Evolutionary conservation across 176 grass and related monocot species (phyloP), one percentile per base, ranked within the genome.

Genomic region (Ampelocalamus luodianensis): DNA sequence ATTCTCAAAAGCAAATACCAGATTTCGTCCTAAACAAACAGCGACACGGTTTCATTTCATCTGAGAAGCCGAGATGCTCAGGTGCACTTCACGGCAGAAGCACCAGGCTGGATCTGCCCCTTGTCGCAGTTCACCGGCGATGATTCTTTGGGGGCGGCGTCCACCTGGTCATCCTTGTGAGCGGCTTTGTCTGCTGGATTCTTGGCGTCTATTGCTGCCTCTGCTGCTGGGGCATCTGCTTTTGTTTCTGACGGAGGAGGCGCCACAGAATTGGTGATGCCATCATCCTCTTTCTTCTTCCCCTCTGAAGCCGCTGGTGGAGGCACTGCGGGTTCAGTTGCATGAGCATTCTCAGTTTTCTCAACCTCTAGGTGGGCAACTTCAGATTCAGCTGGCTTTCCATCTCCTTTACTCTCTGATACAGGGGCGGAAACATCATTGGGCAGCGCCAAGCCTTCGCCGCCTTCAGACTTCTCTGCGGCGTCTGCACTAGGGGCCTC

Each of bases 1-100:
- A 70, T 82, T 65, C 12, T 77, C 65, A 85, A 86, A 86, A 90
- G 78, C 83, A 90, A 90, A 90, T 76, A 61, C 40, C 9, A 27
- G 20, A 80, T n/a, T 69, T 51, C 56, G 46, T 84, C 75, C 81
- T 89, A 73, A 73, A 55, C 55, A 88, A 12, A 63, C 4, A 24
- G 24, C 65, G 79, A 32, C 22, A 36, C 9, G 17, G 22, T n/a
- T 38, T 51, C 46, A 8, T 39, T 39, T 60, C 32, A 20, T 55
- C 37, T 15, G 58, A 14, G 12, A 1, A 53, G 16, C 20, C 8
- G 43, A 16, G 27, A 23, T 13, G 20, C 34, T 82, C 59, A 90
- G n/a, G 72, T 86, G 65, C 88, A 86, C 72, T 60, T 82, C 54
- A 90, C 78, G 3, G 83, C 65, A 1, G 88, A 86, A 68, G 65